Evolutionary conservation across 768 basidiomycete species (phyloP).

Genomic region (Pluteus cervinus): DNA sequence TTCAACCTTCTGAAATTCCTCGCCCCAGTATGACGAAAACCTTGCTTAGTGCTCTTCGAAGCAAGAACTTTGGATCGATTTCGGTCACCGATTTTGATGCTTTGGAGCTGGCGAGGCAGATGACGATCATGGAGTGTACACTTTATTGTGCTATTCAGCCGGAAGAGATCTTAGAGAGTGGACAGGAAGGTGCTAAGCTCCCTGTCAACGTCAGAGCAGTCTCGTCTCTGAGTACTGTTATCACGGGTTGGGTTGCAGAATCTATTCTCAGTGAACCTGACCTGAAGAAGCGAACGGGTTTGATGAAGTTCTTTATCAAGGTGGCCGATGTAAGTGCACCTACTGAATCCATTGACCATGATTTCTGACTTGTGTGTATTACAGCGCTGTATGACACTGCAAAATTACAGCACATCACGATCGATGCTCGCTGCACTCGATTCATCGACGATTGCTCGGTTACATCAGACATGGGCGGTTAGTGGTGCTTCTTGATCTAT

Average conservation of each 20-base stretch:
- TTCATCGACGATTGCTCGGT: slow-evolving; percentile 87
- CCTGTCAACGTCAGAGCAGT: slow-evolving; percentile 77
- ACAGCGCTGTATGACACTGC: slow-evolving; percentile 76
- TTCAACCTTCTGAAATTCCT: slow-evolving; percentile 63
- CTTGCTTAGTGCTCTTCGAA: slow-evolving; percentile 61
- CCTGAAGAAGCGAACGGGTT: slow-evolving; percentile 68
- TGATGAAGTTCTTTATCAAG: slow-evolving; percentile 93
- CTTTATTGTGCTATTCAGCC: slow-evolving; percentile 83
- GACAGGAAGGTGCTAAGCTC: slow-evolving; percentile 60
- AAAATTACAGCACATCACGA: slow-evolving; percentile 90
- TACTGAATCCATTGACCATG: slow-evolving; percentile 7
- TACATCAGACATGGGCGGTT: slow-evolving; percentile 93
- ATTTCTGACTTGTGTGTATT: slow-evolving; percentile 6
- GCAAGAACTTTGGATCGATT: slow-evolving; percentile 56
- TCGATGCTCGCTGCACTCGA: slow-evolving; percentile 93
- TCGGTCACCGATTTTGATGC: slow-evolving; percentile 88
- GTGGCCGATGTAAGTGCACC: slow-evolving; percentile 72
- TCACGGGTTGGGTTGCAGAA: slow-evolving; percentile 96
- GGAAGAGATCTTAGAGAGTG: slow-evolving; percentile 84
- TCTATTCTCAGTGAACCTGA: slow-evolving; percentile 89
- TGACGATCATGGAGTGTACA: slow-evolving; percentile 90
- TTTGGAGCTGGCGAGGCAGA: slow-evolving; percentile 86
- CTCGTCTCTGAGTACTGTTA: slow-evolving; percentile 81
- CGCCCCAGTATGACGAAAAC: slow-evolving; percentile 83
- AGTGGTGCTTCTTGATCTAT: slow-evolving; percentile 23